These are phyloP conservation scores for Chytridium lagenaria DNA, from an alignment of 371 early-diverging fungal genomes.

Conservation along the genomic window DNA sequence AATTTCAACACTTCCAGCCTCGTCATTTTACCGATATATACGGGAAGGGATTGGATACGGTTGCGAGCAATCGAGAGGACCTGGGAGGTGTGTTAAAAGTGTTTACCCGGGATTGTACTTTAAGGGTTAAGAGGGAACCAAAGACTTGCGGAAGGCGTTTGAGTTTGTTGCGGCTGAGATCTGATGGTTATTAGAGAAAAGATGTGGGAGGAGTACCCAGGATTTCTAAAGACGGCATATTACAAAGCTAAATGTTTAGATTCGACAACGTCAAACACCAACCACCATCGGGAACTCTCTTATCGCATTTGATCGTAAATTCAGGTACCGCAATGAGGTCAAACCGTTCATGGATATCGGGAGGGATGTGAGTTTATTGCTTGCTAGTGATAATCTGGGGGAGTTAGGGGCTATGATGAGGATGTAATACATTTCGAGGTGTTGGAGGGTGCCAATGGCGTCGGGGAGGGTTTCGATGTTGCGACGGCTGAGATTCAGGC, in stretches of 20 bases:
- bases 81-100: conserved; percentile 14
- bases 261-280: neutral
- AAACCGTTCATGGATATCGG: conserved; percentile 37
- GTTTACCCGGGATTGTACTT: conserved; percentile 26
- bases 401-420: neutral
- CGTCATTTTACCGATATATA: conserved; percentile 44
- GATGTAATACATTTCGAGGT: neutral
- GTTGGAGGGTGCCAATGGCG: neutral
- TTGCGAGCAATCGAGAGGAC: conserved; percentile 48
- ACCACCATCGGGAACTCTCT: conserved; percentile 47
- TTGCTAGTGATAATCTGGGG: conserved; percentile 45
- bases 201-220: conserved; percentile 40
- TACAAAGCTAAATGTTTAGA: conserved; percentile 27
- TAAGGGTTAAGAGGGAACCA: conserved; percentile 45
- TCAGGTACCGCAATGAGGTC: conserved; percentile 44
- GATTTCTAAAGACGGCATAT: conserved; percentile 39
- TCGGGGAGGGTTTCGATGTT: neutral
- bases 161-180: conserved; percentile 51
- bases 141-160: conserved; percentile 40
- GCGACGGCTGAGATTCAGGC: conserved; percentile 7
- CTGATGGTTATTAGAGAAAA: too few relatives aligned
- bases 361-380: conserved; percentile 43
- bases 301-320: conserved; percentile 45
- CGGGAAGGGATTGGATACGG: conserved; percentile 40
- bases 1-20: conserved; percentile 49